Evolutionary conservation across 371 early-diverging fungal genomes (phyloP).

Genomic region (Apophysomyces elegans): DNA sequence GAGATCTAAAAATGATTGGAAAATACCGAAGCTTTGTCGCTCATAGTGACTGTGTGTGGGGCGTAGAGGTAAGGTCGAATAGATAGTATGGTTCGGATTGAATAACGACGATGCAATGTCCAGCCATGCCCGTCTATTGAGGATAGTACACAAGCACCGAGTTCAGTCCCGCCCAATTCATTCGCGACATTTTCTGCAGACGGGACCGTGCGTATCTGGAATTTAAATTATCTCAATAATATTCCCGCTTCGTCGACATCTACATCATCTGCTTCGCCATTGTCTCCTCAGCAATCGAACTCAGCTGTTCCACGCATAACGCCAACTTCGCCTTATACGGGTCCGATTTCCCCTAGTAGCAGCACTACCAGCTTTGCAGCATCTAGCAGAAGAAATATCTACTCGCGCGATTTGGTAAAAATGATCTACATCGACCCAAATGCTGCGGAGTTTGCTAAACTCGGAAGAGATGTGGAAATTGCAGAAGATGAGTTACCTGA

Average conservation of each 20-base stretch:
- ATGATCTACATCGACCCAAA: conserved; percentile 61
- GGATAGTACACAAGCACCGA: conserved; percentile 8
- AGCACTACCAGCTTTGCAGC: conserved; percentile 27
- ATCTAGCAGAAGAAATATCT: conserved; percentile 55
- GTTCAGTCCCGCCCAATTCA: conserved; percentile 61
- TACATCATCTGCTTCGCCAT: conserved; percentile 18
- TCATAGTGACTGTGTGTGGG: conserved; percentile 88
- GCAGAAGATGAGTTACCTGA: conserved; percentile 53
- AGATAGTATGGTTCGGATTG: neutral
- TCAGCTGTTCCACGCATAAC: conserved; percentile 12
- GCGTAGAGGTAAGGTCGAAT: conserved; percentile 68
- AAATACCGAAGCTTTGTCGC: conserved; percentile 70
- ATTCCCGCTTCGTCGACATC: conserved; percentile 28
- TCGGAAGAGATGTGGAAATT: conserved; percentile 34
- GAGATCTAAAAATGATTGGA: conserved; percentile 64
- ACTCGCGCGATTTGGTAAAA: conserved; percentile 63
- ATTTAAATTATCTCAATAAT: conserved; percentile 47
- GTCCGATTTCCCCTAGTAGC: conserved; percentile 28
- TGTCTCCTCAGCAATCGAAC: conserved; percentile 16
- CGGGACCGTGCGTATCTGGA: conserved; percentile 85
- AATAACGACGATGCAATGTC: neutral
- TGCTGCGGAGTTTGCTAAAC: conserved; percentile 47
- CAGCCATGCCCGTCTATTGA: conserved; percentile 35
- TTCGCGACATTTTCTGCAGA: conserved; percentile 83
- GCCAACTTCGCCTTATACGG: neutral